Evolutionary conservation across 768 basidiomycete species (phyloP).

Genomic region (Leccinellum albellum): DNA sequence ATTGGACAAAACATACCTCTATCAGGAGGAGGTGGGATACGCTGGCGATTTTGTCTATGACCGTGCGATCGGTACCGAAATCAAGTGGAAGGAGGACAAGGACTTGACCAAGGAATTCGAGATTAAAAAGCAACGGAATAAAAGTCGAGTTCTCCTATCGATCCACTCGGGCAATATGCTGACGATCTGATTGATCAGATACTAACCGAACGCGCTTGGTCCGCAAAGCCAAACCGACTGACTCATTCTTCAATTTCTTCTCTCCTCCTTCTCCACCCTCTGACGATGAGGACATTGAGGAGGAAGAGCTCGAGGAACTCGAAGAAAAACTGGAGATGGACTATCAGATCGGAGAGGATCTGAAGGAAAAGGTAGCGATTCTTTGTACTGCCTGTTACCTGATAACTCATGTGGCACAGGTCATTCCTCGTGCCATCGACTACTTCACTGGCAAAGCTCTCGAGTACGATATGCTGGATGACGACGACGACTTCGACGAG

Average conservation of each 20-base stretch:
- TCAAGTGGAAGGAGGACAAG: constrained; percentile 98
- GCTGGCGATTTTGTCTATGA: constrained; percentile 96
- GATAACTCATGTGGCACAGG: constrained; percentile 39
- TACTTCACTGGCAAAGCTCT: constrained; percentile 98
- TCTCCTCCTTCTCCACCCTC: constrained; percentile 70
- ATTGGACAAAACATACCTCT: constrained; percentile 92
- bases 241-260: constrained; percentile 99
- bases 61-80: constrained; percentile 84
- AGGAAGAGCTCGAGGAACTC: constrained; percentile 83
- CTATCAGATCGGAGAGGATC: constrained; percentile 97
- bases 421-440: constrained; percentile 93
- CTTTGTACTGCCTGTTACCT: neutral
- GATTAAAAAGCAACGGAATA: constrained; percentile 99
- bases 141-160: constrained; percentile 53
- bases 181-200: constrained; percentile 39
- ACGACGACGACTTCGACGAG: constrained; percentile 59
- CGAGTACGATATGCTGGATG: constrained; percentile 64
- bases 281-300: constrained; percentile 71
- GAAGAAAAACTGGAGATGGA: constrained; percentile 94
- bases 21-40: constrained; percentile 91
- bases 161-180: neutral
- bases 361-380: constrained; percentile 85
- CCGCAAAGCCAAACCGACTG: constrained; percentile 83
- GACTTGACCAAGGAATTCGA: constrained; percentile 96
- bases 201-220: constrained; percentile 81